These are phyloP conservation scores for Vararia minispora DNA, from an alignment of 768 basidiomycete species.

Conservation along the genomic window DNA sequence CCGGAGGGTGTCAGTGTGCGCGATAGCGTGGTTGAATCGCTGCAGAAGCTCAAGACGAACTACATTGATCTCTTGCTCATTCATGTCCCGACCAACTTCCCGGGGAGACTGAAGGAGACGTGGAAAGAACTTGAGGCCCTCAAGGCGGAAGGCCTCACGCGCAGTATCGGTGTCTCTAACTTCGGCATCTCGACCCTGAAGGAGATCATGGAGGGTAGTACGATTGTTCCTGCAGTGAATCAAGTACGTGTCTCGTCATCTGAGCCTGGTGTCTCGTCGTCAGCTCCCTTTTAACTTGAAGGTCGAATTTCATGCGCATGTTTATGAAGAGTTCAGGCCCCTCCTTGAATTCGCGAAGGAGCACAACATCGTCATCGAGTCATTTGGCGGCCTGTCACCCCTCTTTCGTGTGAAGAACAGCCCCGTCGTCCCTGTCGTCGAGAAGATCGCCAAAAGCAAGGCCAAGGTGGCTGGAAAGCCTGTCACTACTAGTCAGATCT, in stretches of 20 bases:
- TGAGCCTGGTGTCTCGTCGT: not conserved
- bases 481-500: conserved; percentile 20
- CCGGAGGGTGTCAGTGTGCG: conserved; percentile 24
- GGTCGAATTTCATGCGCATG: conserved; percentile 46
- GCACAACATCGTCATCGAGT: conserved; percentile 27
- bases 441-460: conserved; percentile 19
- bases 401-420: conserved; percentile 25
- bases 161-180: conserved; percentile 45
- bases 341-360: conserved; percentile 24
- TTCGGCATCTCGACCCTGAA: conserved; percentile 32
- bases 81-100: conserved; percentile 24
- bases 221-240: conserved; percentile 38
- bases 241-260: conserved; percentile 26
- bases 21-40: conserved; percentile 25
- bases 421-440: conserved; percentile 28
- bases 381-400: conserved; percentile 30
- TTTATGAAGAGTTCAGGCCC: conserved; percentile 30
- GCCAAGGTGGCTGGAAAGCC: conserved; percentile 15
- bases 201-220: conserved; percentile 31
- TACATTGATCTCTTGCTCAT: conserved; percentile 35
- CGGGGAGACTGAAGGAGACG: conserved; percentile 21
- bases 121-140: conserved; percentile 34
- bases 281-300: conserved; percentile 10
- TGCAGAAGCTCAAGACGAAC: conserved; percentile 29
- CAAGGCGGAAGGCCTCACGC: conserved; percentile 28